These are phyloP conservation scores for Erysimum cheiri DNA, from an alignment of 441 rosid species.

Conservation along the genomic window DNA sequence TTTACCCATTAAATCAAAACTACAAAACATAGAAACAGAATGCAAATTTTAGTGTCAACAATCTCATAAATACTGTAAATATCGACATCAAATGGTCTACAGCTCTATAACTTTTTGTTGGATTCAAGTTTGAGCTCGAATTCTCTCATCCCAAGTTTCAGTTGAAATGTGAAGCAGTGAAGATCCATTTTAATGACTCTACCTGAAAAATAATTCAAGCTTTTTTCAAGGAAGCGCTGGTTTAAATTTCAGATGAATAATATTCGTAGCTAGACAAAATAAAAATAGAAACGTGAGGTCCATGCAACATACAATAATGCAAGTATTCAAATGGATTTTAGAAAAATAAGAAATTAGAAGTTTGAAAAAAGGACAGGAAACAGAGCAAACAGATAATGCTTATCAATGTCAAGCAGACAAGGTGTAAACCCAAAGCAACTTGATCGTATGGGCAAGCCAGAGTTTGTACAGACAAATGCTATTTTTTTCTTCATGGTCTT, in stretches of 20 bases:
- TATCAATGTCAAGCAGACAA: slow-evolving; percentile 46
- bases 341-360: background rate
- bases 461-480: slow-evolving; percentile 23
- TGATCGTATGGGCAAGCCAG: slow-evolving; percentile 43
- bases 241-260: slow-evolving; percentile 12
- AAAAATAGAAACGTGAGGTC: slow-evolving; percentile 39
- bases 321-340: slow-evolving; percentile 3
- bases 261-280: slow-evolving; percentile 22
- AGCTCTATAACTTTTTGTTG: background rate
- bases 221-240: background rate
- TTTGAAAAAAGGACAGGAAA: slow-evolving; percentile 24
- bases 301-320: slow-evolving; percentile 39
- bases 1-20: background rate
- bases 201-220: background rate
- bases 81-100: slow-evolving; percentile 1
- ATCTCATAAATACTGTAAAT: background rate
- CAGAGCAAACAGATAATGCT: slow-evolving; percentile 35
- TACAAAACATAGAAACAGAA: background rate
- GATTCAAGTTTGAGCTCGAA: background rate
- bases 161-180: background rate
- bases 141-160: background rate
- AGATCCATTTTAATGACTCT: slow-evolving; percentile 11
- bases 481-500: background rate
- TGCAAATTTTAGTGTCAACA: background rate
- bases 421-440: slow-evolving; percentile 42